Evolutionary conservation across 2,329 filamentous ascomycete genomes (phyloP).

Genomic region (Exophiala mesophila): DNA sequence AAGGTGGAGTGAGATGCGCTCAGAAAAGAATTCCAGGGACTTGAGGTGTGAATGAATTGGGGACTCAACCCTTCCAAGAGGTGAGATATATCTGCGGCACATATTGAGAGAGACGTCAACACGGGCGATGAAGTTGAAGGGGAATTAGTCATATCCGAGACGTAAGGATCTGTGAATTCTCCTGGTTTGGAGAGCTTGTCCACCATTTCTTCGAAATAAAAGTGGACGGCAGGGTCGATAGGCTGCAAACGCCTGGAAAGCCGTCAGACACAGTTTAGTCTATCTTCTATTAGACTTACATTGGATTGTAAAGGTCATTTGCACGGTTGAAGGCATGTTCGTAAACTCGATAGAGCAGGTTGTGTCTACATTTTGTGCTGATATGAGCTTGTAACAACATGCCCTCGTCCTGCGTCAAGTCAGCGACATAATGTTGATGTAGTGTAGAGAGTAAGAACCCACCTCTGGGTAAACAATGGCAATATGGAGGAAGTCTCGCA

Average conservation of each 20-base stretch:
- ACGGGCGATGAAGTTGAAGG: not conserved
- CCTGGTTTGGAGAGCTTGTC: slow-evolving; percentile 15
- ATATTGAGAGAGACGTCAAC: slow-evolving; percentile 13
- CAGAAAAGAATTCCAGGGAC: slow-evolving; percentile 18
- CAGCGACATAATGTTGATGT: slow-evolving; percentile 29
- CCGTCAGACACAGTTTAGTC: slow-evolving; percentile 16
- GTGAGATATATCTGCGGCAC: slow-evolving; percentile 23
- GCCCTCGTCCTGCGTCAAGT: slow-evolving; percentile 48
- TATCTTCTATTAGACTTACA: slow-evolving; percentile 47
- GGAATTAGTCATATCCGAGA: not conserved
- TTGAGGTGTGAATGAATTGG: slow-evolving; percentile 70
- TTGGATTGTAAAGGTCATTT: slow-evolving; percentile 65
- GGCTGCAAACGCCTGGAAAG: slow-evolving; percentile 23
- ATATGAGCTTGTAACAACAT: slow-evolving; percentile 86
- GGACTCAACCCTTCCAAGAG: slow-evolving; percentile 53
- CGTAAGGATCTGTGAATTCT: slow-evolving; percentile 17
- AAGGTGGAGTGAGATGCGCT: slow-evolving; percentile 20
- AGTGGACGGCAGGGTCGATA: slow-evolving; percentile 13
- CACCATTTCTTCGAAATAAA: slow-evolving; percentile 17
- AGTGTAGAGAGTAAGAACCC: slow-evolving; percentile 26
- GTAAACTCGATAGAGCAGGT: slow-evolving; percentile 66
- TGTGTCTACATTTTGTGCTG: slow-evolving; percentile 82
- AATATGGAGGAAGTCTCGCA: slow-evolving; percentile 78
- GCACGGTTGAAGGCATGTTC: slow-evolving; percentile 74
- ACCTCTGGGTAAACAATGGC: slow-evolving; percentile 87